Evolutionary conservation across 805 yeast species (phyloP), one percentile per base, ranked within the genome.

Genomic region (Pichia cephalocereana): DNA sequence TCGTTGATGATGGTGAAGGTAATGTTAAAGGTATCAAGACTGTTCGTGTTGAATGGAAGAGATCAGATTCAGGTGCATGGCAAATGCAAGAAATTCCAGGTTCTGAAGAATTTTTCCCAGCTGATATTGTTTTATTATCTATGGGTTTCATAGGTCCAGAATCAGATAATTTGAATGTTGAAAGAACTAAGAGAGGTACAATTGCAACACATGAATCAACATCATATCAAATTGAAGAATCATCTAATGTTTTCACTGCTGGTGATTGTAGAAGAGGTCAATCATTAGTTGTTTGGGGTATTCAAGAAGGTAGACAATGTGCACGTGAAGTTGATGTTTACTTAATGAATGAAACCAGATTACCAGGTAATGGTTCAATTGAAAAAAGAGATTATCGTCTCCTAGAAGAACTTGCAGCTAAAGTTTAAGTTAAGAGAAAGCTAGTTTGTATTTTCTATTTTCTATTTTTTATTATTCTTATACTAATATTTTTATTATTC

Each of bases 251-350:
- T 52, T 91, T 90, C 62, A 87, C 96, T 44, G 97, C 98, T 45
- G 99, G 99, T 70, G 99, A 91, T 69, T 93, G 98, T 72, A 85
- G 99, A 75, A 83, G 98, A 71, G 99, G 99, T 30, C 99, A 91
- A 74, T 87, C 96, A 2, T 78, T 91, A 67, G 91, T 91, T 66
- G 99, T 91, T 48, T 93, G 98, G 98, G 99, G 98, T 71, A 91
- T 91, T 58, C 98, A 93, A 71, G 99, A 91, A 71, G 99, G 99
- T 57, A 83, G 98, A 74, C 96, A 91, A 70, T 89, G 96, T 79
- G 99, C 99, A 37, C 77, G 96, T 57, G 89, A 87, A 58, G 95
- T 91, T 54, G 99, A 91, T 64, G 66, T 72, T 57, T 85, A 67
- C 66, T 74, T 91, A 65, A 80, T 82, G 80, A 90, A 91, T 27